These are phyloP conservation scores for Platanthera zijinensis DNA, from an alignment of 106 monocot genomes.

Conservation along the genomic window DNA sequence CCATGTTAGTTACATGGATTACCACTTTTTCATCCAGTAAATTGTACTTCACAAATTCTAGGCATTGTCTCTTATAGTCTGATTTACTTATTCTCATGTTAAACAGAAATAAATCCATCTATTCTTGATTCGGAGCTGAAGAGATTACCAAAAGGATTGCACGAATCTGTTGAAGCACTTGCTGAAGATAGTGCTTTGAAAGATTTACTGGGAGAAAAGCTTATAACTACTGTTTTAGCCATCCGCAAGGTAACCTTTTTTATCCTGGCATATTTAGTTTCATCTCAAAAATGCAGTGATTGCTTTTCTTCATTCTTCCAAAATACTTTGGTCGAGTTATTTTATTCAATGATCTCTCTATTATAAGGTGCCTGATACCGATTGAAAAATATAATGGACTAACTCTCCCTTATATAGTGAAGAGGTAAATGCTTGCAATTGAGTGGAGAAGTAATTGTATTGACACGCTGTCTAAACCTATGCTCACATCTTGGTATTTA, in stretches of 20 bases:
- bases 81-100: neutral
- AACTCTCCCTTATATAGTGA: too few species aligned
- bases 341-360: neutral
- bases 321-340: neutral
- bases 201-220: conserved; percentile 69
- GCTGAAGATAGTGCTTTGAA: conserved; percentile 44
- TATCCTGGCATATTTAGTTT: neutral
- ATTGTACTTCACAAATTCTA: neutral
- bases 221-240: conserved; percentile 47
- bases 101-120: conserved; percentile 65
- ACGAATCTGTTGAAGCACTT: conserved; percentile 77
- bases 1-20: too few species aligned
- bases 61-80: neutral
- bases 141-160: conserved; percentile 67
- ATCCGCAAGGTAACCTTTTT: conserved; percentile 58
- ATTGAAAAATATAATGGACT: neutral
- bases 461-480: neutral
- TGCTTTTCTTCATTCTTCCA: neutral
- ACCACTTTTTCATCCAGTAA: neutral
- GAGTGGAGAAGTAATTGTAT: neutral
- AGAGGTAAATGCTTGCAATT: neutral
- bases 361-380: too few species aligned
- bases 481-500: neutral
- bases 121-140: conserved; percentile 18
- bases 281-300: neutral